Evolutionary conservation across 331 rosid species (phyloP).

Genomic region (Malus hybrid): DNA sequence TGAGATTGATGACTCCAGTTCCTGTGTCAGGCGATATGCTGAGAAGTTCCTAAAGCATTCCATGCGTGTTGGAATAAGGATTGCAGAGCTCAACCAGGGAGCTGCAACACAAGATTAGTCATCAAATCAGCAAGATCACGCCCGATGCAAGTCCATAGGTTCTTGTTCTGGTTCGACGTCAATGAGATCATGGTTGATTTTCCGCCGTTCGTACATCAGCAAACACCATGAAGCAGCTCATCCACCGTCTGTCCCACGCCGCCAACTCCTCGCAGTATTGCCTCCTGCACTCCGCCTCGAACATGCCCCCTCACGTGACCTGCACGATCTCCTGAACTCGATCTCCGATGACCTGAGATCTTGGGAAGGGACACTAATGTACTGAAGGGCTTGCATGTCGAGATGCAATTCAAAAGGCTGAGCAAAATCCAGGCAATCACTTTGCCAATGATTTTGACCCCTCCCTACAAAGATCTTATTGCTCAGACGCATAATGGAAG

Average conservation of each 20-base stretch:
- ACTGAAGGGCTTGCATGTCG: constrained; percentile 67
- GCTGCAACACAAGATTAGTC: constrained; percentile 73
- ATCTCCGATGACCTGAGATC: too few species aligned
- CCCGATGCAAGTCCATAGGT: too few species aligned
- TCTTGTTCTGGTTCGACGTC: too few species aligned
- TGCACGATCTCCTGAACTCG: too few species aligned
- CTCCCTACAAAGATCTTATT: constrained; percentile 64
- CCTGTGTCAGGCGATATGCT: constrained; percentile 73
- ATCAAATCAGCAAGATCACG: not conserved
- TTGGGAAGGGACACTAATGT: not conserved
- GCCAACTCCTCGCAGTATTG: too few species aligned
- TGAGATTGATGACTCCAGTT: constrained; percentile 79
- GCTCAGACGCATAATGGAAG: constrained; percentile 80
- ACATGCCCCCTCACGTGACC: too few species aligned
- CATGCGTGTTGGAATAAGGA: constrained; percentile 84
- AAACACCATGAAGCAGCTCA: too few species aligned
- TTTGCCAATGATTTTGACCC: constrained; percentile 76
- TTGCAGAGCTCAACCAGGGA: constrained; percentile 91
- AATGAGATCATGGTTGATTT: too few species aligned
- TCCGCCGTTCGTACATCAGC: too few species aligned
- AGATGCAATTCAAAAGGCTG: constrained; percentile 61
- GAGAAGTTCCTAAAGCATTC: constrained; percentile 88
- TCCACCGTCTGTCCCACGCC: too few species aligned
- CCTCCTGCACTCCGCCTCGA: too few species aligned
- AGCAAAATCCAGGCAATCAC: constrained; percentile 81